Evolutionary conservation across 768 basidiomycete species (phyloP).

Genomic region (Tulasnella sp.): DNA sequence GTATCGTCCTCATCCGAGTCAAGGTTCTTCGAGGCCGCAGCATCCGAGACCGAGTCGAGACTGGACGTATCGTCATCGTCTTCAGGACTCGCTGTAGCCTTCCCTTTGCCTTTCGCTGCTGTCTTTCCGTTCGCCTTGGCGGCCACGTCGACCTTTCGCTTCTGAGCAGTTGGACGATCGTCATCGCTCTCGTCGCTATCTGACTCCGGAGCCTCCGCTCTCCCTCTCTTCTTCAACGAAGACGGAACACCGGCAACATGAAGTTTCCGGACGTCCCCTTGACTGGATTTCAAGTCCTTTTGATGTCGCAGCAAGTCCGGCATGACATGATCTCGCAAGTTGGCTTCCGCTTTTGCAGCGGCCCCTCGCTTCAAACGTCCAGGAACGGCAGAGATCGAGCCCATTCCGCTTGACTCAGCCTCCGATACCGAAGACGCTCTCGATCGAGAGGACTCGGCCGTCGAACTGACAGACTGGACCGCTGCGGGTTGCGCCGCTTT

Average conservation of each 20-base stretch:
- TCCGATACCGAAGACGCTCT: not conserved
- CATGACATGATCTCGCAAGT: conserved; percentile 48
- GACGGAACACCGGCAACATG: not conserved
- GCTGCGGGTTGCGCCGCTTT: not conserved
- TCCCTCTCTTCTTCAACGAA: not conserved
- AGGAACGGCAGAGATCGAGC: not conserved
- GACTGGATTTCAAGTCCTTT: conserved; percentile 41
- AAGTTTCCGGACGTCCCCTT: conserved; percentile 2
- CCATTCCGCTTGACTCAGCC: not conserved
- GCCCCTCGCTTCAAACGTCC: conserved; percentile 34
- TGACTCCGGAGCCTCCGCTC: not conserved
- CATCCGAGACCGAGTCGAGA: not conserved
- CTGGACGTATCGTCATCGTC: not conserved
- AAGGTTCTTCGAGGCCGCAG: not conserved
- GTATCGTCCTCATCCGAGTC: not conserved
- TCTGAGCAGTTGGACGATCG: not conserved
- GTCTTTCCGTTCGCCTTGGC: not conserved
- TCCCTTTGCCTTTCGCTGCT: not conserved
- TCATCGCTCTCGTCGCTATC: not conserved
- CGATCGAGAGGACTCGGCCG: not conserved
- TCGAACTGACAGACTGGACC: not conserved
- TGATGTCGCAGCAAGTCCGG: conserved; percentile 64
- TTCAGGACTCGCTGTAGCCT: not conserved
- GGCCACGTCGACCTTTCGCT: not conserved
- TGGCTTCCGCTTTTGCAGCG: conserved; percentile 38